These are phyloP conservation scores for Hypoxylon sp. DNA, from an alignment of 2,329 filamentous ascomycete genomes.

Conservation along the genomic window DNA sequence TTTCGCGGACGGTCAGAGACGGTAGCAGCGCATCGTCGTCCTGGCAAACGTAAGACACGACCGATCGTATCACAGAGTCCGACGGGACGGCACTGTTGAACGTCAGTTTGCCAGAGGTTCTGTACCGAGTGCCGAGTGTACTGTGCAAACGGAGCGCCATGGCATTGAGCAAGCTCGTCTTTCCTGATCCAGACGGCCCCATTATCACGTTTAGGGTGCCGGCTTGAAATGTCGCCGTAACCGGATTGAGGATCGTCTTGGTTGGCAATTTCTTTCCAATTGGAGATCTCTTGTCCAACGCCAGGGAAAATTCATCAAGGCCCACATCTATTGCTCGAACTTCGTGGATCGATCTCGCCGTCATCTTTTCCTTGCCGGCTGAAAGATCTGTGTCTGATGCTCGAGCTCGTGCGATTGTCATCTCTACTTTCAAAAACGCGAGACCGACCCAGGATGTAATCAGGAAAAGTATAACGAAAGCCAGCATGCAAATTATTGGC, in stretches of 20 bases:
- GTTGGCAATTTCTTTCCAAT: slow-evolving; percentile 64
- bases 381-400: slow-evolving; percentile 71
- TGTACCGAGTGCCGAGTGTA: slow-evolving; percentile 72
- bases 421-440: slow-evolving; percentile 74
- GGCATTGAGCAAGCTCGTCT: slow-evolving; percentile 79
- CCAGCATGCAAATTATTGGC: slow-evolving; percentile 72
- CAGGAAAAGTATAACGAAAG: slow-evolving; percentile 74
- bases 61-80: slow-evolving; percentile 75
- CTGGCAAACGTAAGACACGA: slow-evolving; percentile 82
- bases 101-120: slow-evolving; percentile 70
- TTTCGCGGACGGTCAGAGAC: slow-evolving; percentile 81
- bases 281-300: slow-evolving; percentile 70
- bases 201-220: slow-evolving; percentile 81
- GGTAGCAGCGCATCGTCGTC: slow-evolving; percentile 81
- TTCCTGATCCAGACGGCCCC: slow-evolving; percentile 82
- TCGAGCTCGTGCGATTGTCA: slow-evolving; percentile 75
- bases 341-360: slow-evolving; percentile 62
- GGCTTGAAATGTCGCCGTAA: slow-evolving; percentile 75
- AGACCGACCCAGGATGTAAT: slow-evolving; percentile 71
- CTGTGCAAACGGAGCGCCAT: slow-evolving; percentile 77
- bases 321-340: slow-evolving; percentile 73
- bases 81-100: slow-evolving; percentile 79
- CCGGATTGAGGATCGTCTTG: slow-evolving; percentile 74
- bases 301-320: slow-evolving; percentile 73
- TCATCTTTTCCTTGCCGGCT: slow-evolving; percentile 78